Percentiles rank a stretch among this genome's conserved stretches.
phyloP scores from a whole-genome alignment of 352 stramenopile species.

The Sclerospora graminicola region DNA sequence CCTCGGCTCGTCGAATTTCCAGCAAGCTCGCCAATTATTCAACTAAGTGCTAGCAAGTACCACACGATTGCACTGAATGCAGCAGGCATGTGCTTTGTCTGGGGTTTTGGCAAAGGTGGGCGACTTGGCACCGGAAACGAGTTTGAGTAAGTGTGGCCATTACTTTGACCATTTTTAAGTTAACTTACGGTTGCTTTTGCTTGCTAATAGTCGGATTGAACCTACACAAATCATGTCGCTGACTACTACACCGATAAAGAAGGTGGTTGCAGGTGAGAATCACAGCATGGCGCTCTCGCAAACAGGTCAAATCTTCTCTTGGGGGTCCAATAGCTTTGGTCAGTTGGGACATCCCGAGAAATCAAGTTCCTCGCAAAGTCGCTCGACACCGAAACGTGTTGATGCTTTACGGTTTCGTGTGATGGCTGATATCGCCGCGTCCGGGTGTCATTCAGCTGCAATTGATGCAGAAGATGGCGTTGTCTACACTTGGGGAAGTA shows the following conservation, averaged over 20 bases:
- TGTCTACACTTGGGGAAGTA: conserved; percentile 74
- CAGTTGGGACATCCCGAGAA: conserved; percentile 64
- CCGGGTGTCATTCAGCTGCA: conserved; percentile 59
- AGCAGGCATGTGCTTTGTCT: conserved; percentile 59
- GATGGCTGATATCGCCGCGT: conserved; percentile 57
- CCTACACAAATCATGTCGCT: conserved; percentile 37
- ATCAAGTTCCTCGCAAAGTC: conserved; percentile 36
- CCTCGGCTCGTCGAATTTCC: conserved; percentile 55
- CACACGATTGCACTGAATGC: conserved; percentile 66
- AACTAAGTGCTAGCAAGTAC: conserved; percentile 73
- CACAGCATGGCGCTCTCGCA: conserved; percentile 63
- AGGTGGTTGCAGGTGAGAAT: conserved; percentile 70
- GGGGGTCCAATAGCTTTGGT: conserved; percentile 77
- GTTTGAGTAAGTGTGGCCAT: conserved; percentile 44
- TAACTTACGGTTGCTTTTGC: background rate
- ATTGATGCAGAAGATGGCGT: conserved; percentile 32
- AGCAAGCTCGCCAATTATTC: conserved; percentile 33
- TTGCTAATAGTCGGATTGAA: conserved; percentile 42
- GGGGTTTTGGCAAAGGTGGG: conserved; percentile 76
- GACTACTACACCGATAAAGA: conserved; percentile 43
- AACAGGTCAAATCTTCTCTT: conserved; percentile 65
- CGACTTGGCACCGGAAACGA: conserved; percentile 65
- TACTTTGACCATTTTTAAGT: background rate
- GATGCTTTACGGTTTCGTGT: conserved; percentile 49
- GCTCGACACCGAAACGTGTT: conserved; percentile 59